Base-by-base conservation (phyloP, 2,329 filamentous ascomycete genomes). In the Exophiala phaeomuriformis region DNA sequence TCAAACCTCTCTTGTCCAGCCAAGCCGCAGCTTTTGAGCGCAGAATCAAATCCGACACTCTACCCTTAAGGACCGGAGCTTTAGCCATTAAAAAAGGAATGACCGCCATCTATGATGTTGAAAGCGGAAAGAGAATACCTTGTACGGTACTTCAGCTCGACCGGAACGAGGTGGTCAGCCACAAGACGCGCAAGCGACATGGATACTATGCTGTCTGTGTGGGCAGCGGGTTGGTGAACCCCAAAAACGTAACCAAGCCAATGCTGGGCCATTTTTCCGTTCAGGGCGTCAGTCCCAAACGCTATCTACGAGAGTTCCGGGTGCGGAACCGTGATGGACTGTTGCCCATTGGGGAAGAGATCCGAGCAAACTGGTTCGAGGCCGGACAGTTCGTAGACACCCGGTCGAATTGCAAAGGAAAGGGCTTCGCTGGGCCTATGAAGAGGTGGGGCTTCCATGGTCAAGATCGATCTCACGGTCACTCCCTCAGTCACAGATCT, bases 371-470 rank as follows among this genome's bases (percentile, higher is more conserved):
- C 65, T 95, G 93, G 87, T 97, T 97, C 73, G 78, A 84, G 64
- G 81, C 85, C 66, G 93, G 93, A 12, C 90, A 96, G 73, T 94
- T 83, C 71, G 86, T 98, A 56, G 93, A 98, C 73, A 84, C 89
- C 50, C 80, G 84, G 65, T 85, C 83, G 46, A 82, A 86, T 66
- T 85, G 83, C 63, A 82, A 88, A 67, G 93, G 93, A 49, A 91
- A 89, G 81, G 93, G 93, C 5, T 98, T 96, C 69, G 88, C 86
- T 6, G 93, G 93, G 79, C 93, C 88, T 62, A 98, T 98, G 93
- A 98, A 98, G 82, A 80, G 88, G 63, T 88, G 91, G 74, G 90
- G 90, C 33, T 97, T 93, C 72, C 71, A 76, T 31, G 93, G 93
- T 64, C 93, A 98, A 75, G 86, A 84, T 63, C 88, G 89, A 53